These are phyloP conservation scores for Fonsecaea pedrosoi DNA, from an alignment of 2,329 filamentous ascomycete genomes.

Conservation along the genomic window DNA sequence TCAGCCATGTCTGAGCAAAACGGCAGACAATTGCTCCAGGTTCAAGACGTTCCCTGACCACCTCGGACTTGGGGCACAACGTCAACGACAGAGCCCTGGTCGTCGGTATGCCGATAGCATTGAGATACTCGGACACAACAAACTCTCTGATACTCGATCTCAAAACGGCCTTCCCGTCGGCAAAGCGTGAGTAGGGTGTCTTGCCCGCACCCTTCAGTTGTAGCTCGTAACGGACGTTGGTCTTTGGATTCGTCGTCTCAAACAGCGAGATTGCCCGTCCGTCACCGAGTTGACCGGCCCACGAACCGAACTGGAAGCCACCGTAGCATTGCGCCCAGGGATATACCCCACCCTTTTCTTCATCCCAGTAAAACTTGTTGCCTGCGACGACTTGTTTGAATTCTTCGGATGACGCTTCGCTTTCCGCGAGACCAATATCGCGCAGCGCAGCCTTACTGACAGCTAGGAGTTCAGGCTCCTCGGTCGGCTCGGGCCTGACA, in stretches of 20 bases:
- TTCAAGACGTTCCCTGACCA: constrained; percentile 79
- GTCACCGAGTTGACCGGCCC: constrained; percentile 95
- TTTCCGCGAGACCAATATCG: constrained; percentile 76
- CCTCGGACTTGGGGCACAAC: constrained; percentile 73
- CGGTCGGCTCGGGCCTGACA: constrained; percentile 77
- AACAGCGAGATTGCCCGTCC: constrained; percentile 94
- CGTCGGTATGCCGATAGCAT: constrained; percentile 83
- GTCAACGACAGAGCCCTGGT: constrained; percentile 87
- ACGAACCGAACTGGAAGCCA: constrained; percentile 71
- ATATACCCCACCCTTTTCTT: constrained; percentile 79
- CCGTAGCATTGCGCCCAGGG: constrained; percentile 99
- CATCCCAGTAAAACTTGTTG: constrained; percentile 79
- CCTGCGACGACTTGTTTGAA: constrained; percentile 82
- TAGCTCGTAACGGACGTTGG: constrained; percentile 79
- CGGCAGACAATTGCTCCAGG: constrained; percentile 91
- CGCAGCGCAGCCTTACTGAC: constrained; percentile 79
- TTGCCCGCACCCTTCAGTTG: constrained; percentile 93
- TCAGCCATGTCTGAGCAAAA: constrained; percentile 89
- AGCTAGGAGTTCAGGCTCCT: constrained; percentile 78
- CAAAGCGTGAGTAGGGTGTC: constrained; percentile 95
- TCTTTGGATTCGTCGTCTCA: constrained; percentile 77
- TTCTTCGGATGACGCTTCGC: constrained; percentile 72
- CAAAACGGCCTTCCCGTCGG: constrained; percentile 92
- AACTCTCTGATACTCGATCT: constrained; percentile 94
- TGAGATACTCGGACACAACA: constrained; percentile 82